Percentiles rank a stretch among this genome's conserved stretches.
Evolutionary conservation across 345 rosid genomes (phyloP).

Genomic region (Dovyalis caffra): DNA sequence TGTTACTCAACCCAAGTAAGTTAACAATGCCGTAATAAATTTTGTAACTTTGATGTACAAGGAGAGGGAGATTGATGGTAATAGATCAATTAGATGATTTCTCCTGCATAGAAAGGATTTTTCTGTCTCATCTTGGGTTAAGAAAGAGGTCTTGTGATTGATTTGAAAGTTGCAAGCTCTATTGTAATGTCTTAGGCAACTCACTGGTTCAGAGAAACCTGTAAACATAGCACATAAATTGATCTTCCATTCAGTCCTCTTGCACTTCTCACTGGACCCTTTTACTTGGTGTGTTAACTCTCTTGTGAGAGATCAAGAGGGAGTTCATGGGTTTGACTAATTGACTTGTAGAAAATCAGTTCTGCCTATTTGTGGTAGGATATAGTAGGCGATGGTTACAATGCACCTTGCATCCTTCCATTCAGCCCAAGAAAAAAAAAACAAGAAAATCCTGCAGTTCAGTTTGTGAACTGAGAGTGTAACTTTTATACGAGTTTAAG

Average conservation of each 20-base stretch:
- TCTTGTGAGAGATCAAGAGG: not conserved
- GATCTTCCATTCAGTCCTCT: not conserved
- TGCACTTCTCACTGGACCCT: not conserved
- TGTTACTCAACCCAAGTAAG: not conserved
- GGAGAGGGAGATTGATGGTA: too few relatives aligned
- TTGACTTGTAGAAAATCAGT: too few relatives aligned
- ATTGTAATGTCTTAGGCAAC: not conserved
- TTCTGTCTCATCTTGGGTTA: not conserved
- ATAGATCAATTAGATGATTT: not conserved
- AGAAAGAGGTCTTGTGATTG: not conserved
- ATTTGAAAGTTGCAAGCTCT: not conserved
- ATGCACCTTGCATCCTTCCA: too few relatives aligned
- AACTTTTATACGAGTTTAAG: too few relatives aligned
- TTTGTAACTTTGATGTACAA: not conserved
- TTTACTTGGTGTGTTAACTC: not conserved
- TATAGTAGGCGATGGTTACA: too few relatives aligned
- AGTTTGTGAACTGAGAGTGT: too few relatives aligned
- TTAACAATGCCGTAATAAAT: not conserved
- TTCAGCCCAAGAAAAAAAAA: too few relatives aligned
- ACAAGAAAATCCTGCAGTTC: too few relatives aligned
- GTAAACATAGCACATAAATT: not conserved
- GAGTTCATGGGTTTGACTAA: too few relatives aligned
- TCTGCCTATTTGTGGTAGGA: too few relatives aligned
- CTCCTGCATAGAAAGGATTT: not conserved
- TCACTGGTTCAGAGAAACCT: not conserved